Evolutionary conservation across 2,329 filamentous ascomycete genomes (phyloP).

Genomic region (Pseudocercospora crystallina): DNA sequence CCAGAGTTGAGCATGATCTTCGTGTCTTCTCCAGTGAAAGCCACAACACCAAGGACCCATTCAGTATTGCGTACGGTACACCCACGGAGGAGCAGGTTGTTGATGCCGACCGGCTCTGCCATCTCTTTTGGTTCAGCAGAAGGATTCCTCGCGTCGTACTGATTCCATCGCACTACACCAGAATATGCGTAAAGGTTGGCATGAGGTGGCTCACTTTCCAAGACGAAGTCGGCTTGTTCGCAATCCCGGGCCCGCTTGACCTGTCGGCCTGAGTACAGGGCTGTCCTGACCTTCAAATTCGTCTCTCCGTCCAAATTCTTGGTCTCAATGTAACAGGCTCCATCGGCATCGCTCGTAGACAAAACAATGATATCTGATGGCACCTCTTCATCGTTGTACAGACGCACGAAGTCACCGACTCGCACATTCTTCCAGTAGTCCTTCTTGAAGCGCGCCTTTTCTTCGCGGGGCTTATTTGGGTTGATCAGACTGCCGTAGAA

Average conservation of each 20-base stretch:
- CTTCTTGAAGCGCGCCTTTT: conserved; percentile 81
- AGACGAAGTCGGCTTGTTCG: conserved; percentile 79
- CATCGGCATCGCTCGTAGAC: conserved; percentile 89
- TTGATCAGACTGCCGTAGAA: conserved; percentile 73
- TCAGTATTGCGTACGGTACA: conserved; percentile 94
- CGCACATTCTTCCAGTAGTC: conserved; percentile 94
- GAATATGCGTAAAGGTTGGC: conserved; percentile 95
- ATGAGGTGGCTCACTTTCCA: conserved; percentile 89
- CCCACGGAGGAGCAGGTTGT: conserved; percentile 90
- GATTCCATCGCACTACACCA: conserved; percentile 82
- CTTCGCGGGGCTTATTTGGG: conserved; percentile 61
- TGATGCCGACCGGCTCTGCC: conserved; percentile 90
- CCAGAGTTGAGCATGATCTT: conserved; percentile 99
- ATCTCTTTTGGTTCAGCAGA: conserved; percentile 68
- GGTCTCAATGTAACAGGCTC: conserved; percentile 95
- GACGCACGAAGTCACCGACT: conserved; percentile 92
- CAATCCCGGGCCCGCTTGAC: conserved; percentile 90
- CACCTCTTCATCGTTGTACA: conserved; percentile 94
- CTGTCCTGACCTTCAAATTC: conserved; percentile 91
- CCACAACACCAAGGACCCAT: conserved; percentile 87
- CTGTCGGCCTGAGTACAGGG: conserved; percentile 77
- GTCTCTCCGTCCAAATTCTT: conserved; percentile 98
- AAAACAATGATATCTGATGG: conserved; percentile 91
- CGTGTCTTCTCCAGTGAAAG: conserved; percentile 93
- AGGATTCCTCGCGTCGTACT: conserved; percentile 64